Conservation (phyloP, 2,329 filamentous ascomycete species). For the Phialocephala sp. region DNA sequence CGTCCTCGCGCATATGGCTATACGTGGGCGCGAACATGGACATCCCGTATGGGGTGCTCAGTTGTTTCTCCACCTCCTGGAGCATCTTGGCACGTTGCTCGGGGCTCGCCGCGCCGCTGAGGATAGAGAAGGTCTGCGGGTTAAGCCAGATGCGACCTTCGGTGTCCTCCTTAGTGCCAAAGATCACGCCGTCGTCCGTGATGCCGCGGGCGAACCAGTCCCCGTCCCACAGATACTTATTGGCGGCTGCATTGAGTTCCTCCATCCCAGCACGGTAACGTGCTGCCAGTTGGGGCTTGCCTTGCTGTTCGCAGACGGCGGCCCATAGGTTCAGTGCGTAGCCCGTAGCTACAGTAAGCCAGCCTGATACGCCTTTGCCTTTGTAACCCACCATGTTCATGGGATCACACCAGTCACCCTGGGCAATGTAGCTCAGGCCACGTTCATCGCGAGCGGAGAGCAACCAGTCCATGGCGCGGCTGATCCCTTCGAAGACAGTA, state of each 20-base stretch:
- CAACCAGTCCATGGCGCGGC: constrained; percentile 63
- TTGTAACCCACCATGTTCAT: constrained; percentile 69
- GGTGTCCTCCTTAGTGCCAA: constrained; percentile 56
- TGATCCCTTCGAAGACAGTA: constrained; percentile 60
- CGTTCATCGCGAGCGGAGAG: constrained; percentile 56
- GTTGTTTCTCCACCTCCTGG: constrained; percentile 55
- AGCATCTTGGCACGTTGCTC: constrained; percentile 53
- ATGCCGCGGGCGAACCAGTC: constrained; percentile 63
- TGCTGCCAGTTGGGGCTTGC: constrained; percentile 47
- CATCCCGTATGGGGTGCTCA: constrained; percentile 58
- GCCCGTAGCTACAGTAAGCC: constrained; percentile 61
- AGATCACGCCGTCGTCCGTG: constrained; percentile 59
- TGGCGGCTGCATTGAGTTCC: constrained; percentile 56
- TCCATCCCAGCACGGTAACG: constrained; percentile 52
- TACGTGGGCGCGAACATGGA: constrained; percentile 62
- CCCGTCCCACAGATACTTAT: constrained; percentile 59
- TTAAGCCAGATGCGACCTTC: constrained; percentile 65
- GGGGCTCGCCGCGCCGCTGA: constrained; percentile 55
- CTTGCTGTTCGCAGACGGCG: constrained; percentile 53
- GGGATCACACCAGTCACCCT: constrained; percentile 65
- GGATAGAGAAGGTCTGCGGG: constrained; percentile 61
- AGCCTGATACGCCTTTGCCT: constrained; percentile 61
- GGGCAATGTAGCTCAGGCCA: constrained; percentile 61
- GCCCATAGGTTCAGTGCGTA: constrained; percentile 61
- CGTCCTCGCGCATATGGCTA: constrained; percentile 61